phyloP scores from a whole-genome alignment of 202 grass and related monocot species.

The Zoysia matrella region DNA sequence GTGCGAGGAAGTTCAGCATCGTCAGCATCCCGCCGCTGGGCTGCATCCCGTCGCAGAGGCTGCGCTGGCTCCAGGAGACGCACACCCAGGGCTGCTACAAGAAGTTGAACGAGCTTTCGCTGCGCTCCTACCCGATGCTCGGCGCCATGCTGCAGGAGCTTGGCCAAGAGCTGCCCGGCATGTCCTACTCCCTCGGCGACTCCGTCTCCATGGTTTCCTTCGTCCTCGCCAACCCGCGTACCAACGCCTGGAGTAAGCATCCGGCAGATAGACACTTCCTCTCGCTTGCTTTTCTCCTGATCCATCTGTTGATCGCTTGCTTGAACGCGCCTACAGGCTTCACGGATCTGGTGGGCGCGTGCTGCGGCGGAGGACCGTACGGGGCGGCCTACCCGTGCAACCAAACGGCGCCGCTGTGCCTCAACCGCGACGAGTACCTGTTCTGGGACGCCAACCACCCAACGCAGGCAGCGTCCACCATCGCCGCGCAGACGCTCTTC shows the following conservation, averaged over 20 bases:
- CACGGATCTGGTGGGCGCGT: conserved; percentile 44
- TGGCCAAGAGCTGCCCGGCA: conserved; percentile 32
- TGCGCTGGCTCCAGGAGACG: conserved; percentile 18
- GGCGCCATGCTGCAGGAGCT: conserved; percentile 40
- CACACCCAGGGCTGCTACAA: conserved; percentile 48
- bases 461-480: conserved; percentile 44
- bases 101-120: conserved; percentile 47
- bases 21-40: conserved; percentile 75
- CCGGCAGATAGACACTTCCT: too few relatives aligned
- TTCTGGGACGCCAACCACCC: conserved; percentile 68
- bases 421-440: conserved; percentile 34
- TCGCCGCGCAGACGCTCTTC: conserved; percentile 48
- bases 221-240: conserved; percentile 44
- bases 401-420: conserved; percentile 40
- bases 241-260: conserved; percentile 37
- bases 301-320: background rate
- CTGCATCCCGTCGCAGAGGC: conserved; percentile 52
- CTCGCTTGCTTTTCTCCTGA: background rate
- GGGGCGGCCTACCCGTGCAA: conserved; percentile 24
- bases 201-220: conserved; percentile 39
- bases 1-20: conserved; percentile 71
- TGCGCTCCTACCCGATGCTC: conserved; percentile 38
- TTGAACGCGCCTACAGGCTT: conserved; percentile 30
- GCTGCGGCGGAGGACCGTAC: conserved; percentile 48
- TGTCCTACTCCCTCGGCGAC: conserved; percentile 62